These are phyloP conservation scores for Myxozyma udenii DNA, from an alignment of 805 yeast genomes.

Conservation along the genomic window DNA sequence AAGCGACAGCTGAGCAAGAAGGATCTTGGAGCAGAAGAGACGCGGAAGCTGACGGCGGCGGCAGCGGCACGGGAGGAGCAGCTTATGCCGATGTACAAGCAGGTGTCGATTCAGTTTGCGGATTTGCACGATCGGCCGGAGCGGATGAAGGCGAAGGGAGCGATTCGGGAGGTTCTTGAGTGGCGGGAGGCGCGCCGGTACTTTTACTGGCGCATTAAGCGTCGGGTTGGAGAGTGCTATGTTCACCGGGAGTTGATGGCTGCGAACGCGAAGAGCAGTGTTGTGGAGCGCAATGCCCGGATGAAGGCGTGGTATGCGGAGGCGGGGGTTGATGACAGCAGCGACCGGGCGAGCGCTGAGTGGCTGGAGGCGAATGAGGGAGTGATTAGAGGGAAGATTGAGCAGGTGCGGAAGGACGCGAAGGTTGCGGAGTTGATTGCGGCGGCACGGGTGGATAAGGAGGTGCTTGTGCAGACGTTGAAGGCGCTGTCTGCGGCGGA, in stretches of 20 bases:
- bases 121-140: constrained; percentile 97
- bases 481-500: constrained; percentile 37
- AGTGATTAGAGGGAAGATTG: constrained; percentile 13
- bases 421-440: constrained; percentile 19
- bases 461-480: constrained; percentile 34
- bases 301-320: constrained; percentile 46
- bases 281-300: constrained; percentile 82
- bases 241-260: constrained; percentile 69
- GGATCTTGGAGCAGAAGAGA: constrained; percentile 59
- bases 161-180: constrained; percentile 76
- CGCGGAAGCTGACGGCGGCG: constrained; percentile 59
- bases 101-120: constrained; percentile 92
- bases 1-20: constrained; percentile 54
- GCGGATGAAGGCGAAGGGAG: constrained; percentile 94
- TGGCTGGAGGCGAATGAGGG: constrained; percentile 16
- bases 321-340: constrained; percentile 21
- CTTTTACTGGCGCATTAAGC: constrained; percentile 98
- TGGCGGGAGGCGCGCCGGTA: constrained; percentile 88
- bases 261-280: constrained; percentile 52
- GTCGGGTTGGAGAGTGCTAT: constrained; percentile 91
- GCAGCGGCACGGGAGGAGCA: constrained; percentile 73
- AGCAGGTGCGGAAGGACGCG: constrained; percentile 17
- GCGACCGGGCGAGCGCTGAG: constrained; percentile 17
- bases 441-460: constrained; percentile 19
- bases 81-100: constrained; percentile 83